A percentile compares a stretch with the other conserved stretches of the same genome.
These are phyloP conservation scores for Botryosphaeria dothidea DNA, from an alignment of 2,329 filamentous ascomycete species.

Conservation along the genomic window DNA sequence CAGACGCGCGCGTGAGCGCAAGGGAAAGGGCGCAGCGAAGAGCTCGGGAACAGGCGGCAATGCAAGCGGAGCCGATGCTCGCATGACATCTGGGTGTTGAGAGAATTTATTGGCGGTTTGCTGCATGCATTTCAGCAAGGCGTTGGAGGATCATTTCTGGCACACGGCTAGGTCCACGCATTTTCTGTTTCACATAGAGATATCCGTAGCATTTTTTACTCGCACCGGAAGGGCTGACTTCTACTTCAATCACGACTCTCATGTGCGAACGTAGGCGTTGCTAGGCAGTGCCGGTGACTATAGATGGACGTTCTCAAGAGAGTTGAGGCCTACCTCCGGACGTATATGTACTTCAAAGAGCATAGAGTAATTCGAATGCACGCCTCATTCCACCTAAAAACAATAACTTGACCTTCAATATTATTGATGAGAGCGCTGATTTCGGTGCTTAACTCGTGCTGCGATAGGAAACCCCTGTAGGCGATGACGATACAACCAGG, in stretches of 20 bases:
- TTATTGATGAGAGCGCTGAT: too few relatives aligned
- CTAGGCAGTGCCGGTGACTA: too few relatives aligned
- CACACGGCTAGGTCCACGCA: background rate
- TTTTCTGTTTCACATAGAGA: slow-evolving; percentile 7
- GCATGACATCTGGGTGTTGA: slow-evolving; percentile 27
- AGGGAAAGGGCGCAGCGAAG: slow-evolving; percentile 36
- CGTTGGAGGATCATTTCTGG: background rate
- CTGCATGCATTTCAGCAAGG: slow-evolving; percentile 20
- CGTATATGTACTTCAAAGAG: too few relatives aligned
- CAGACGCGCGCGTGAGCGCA: slow-evolving; percentile 27
- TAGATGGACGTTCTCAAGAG: too few relatives aligned
- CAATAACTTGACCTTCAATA: too few relatives aligned
- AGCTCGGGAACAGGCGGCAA: slow-evolving; percentile 33
- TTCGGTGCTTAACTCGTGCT: too few relatives aligned
- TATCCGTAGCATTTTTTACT: slow-evolving; percentile 3
- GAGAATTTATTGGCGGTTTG: slow-evolving; percentile 6
- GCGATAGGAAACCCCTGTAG: too few relatives aligned
- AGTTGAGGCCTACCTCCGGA: too few relatives aligned
- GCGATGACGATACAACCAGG: background rate
- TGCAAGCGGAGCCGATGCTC: slow-evolving; percentile 35
- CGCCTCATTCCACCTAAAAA: too few relatives aligned
- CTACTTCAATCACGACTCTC: background rate
- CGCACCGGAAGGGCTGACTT: background rate
- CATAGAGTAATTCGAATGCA: too few relatives aligned
- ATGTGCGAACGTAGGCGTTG: background rate